These are phyloP conservation scores for Auriscalpium microsporum DNA, from an alignment of 768 basidiomycete genomes.

Conservation along the genomic window DNA sequence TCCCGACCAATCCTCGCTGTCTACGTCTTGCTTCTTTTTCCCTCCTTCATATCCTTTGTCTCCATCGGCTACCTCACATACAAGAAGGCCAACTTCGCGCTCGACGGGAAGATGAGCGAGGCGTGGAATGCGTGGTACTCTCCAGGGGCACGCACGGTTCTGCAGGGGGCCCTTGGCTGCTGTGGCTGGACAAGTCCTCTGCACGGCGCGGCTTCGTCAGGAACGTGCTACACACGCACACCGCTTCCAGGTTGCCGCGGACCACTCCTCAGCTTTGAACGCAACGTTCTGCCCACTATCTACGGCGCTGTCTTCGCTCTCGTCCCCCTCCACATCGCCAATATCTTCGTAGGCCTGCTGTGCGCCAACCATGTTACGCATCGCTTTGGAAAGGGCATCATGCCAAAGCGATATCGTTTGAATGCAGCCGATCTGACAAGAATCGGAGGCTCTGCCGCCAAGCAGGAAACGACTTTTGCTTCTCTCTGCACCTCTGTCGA, in stretches of 20 bases:
- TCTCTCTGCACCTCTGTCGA: not conserved
- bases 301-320: conserved; percentile 47
- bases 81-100: conserved; percentile 47
- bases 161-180: conserved; percentile 57
- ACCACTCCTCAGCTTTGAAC: conserved; percentile 46
- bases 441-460: not conserved
- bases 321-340: conserved; percentile 50
- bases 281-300: conserved; percentile 33
- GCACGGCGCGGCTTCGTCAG: conserved; percentile 52
- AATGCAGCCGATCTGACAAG: conserved; percentile 35
- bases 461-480: conserved; percentile 1
- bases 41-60: conserved; percentile 46
- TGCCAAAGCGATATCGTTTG: conserved; percentile 51
- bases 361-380: conserved; percentile 60
- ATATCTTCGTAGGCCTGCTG: conserved; percentile 51
- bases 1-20: conserved; percentile 60
- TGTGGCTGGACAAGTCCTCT: conserved; percentile 58
- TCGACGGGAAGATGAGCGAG: conserved; percentile 59
- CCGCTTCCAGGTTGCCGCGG: conserved; percentile 62
- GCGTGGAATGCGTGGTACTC: conserved; percentile 62
- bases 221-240: conserved; percentile 52
- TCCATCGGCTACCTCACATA: conserved; percentile 59
- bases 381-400: conserved; percentile 58
- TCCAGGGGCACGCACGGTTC: conserved; percentile 39
- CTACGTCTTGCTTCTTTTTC: conserved; percentile 64